Base-by-base conservation (phyloP, 257 asterid species). In the Jacaranda copaia region DNA sequence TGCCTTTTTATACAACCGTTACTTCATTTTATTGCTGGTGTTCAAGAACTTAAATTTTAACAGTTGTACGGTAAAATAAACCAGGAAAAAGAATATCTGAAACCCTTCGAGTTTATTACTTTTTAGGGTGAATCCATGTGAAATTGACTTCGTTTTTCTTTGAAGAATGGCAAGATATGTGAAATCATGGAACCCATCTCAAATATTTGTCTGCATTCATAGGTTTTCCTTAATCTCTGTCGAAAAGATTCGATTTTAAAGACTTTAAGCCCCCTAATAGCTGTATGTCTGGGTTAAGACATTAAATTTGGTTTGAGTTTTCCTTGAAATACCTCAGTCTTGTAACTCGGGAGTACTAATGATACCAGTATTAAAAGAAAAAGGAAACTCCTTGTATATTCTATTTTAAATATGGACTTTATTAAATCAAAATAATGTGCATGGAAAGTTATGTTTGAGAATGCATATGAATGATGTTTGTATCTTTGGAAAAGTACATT, bases 191-290 rank as follows among this genome's bases (percentile, higher is more conserved):
- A 72, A 36, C 79, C 69, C 77, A 49, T 49, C 43, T 71, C 67
- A 39, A 6, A 39, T 40, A 25, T 59, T 42, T 11, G 18, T 66
- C 25, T 77, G 48, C 73, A 57, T 51, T 58, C 42, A 68, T 68
- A 46, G 68, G 49, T 51, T 68, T 62, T 35, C 42, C 77, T 35
- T 40, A 46, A 32, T 53, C 58, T 8, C 62, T 3, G 75, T 58
- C 32, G 55, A 38, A 74, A 76, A 74, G 32, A n/a, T 43, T 67
- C 18, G 49, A 58, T 51, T 68, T 81, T 74, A 19, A 68, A 25
- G 62, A 59, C 25, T 49, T 20, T 15, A 3, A 63, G 4, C n/a
- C 1, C 64, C 65, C 43, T 16, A 0, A 42, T 36, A 51, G 9
- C 40, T 38, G 59, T 35, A 15, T 65, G 13, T 55, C 35, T 40